Conservation (phyloP, 2,329 filamentous ascomycete genomes). For the Exophiala calicioides region DNA sequence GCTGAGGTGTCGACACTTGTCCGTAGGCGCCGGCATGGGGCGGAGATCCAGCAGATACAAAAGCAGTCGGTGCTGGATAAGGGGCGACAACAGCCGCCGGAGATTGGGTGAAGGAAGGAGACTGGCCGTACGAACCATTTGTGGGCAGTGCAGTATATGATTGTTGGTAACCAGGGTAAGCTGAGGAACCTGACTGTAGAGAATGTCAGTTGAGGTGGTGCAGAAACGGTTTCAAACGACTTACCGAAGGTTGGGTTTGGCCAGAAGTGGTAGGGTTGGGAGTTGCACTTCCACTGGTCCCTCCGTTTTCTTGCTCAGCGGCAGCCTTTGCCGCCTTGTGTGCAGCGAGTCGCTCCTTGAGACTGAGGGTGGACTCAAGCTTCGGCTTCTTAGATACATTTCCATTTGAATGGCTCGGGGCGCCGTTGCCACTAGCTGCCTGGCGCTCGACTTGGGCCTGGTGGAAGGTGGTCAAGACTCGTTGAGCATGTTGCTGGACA, state of each 20-base stretch:
- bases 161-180: slow-evolving; percentile 29
- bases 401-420: slow-evolving; percentile 58
- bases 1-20: slow-evolving; percentile 32
- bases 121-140: slow-evolving; percentile 29
- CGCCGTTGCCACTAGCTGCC: slow-evolving; percentile 79
- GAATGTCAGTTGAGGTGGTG: slow-evolving; percentile 7
- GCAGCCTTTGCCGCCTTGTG: slow-evolving; percentile 65
- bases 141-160: slow-evolving; percentile 25
- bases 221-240: slow-evolving; percentile 34
- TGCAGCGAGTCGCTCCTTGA: slow-evolving; percentile 78
- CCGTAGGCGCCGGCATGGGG: slow-evolving; percentile 20
- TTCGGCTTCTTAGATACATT: slow-evolving; percentile 63
- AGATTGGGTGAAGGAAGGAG: slow-evolving; percentile 25
- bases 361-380: slow-evolving; percentile 72
- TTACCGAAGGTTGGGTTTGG: slow-evolving; percentile 49
- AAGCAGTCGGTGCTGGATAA: slow-evolving; percentile 18
- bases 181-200: slow-evolving; percentile 19
- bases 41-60: slow-evolving; percentile 18
- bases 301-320: slow-evolving; percentile 60
- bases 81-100: slow-evolving; percentile 18
- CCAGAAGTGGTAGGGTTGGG: slow-evolving; percentile 52
- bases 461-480: slow-evolving; percentile 82
- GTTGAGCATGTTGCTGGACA: slow-evolving; percentile 77
- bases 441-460: slow-evolving; percentile 80
- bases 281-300: slow-evolving; percentile 59